Base-by-base conservation (phyloP, 108 stramenopile species). In the Halocafeteria seosinensis region DNA sequence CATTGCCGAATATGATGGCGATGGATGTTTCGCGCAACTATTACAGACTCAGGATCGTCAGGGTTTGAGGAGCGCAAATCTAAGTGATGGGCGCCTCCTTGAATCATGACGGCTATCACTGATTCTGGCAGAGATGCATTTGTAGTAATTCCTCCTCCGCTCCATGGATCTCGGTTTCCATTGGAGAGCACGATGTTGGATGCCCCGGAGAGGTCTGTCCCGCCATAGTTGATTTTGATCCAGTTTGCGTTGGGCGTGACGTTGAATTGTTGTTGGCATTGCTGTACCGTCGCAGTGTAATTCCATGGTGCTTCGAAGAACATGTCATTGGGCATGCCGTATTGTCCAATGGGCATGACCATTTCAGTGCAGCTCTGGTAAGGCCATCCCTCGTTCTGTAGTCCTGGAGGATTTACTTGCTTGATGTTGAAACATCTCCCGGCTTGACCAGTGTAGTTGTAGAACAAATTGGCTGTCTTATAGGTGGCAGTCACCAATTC, bases 101-200 rank as follows among this genome's bases (percentile, higher is more conserved):
- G 80, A 35, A 90, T 73, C 21, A 85, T 59, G 11, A 88, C 34
- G 8, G 87, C 83, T 9, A 74, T 53, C 13, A 86, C 64, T 74
- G 38, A 27, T 59, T 71, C 12, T 78, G 55, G 23, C 79, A 67
- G 30, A 4, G n/a, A n/a, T 24, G 34, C 55, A 36, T 61, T 50
- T 38, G 29, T 11, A 33, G 63, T 71, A 2, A 90, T 84, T 21
- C 87, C 88, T 25, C 74, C 84, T 31, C 78, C 76, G 28, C 63
- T 65, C 91, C 90, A 92, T 5, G 91, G 91, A 67, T 92, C 91
- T 4, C 84, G 55, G 24, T 77, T 53, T 0, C 91, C 91, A 64
- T 88, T 87, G 24, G 84, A 83, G 62, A 89, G 88, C 24, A 92
- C 70, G 52, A 92, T 83, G 65, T 90, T 88, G 34, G 87, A 83